phyloP scores from a whole-genome alignment of 116 monocot species.

The Trichopus zeylanicus region DNA sequence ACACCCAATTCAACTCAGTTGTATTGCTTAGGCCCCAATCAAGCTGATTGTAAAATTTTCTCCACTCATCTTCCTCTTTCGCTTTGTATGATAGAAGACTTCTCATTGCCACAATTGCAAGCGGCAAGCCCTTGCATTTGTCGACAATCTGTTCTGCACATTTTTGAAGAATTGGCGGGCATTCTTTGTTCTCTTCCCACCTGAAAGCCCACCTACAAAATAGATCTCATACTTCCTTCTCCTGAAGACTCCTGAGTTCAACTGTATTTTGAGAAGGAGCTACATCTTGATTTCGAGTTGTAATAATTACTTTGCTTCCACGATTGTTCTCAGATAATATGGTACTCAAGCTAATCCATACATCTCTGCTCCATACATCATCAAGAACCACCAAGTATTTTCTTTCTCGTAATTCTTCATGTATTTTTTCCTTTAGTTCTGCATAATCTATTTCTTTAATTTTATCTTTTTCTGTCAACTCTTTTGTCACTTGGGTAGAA shows the following conservation, averaged over 20 bases:
- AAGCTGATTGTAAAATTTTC: background rate
- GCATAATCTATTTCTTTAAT: background rate
- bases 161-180: background rate
- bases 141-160: background rate
- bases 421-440: background rate
- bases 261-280: background rate
- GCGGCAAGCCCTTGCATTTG: constrained; percentile 12
- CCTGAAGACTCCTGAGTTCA: background rate
- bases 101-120: constrained; percentile 5
- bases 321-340: constrained; percentile 1
- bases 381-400: constrained; percentile 21
- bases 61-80: background rate
- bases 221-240: background rate
- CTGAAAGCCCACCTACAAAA: constrained; percentile 3
- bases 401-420: background rate
- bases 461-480: background rate
- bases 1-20: background rate
- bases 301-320: constrained; percentile 7
- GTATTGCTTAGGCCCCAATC: background rate
- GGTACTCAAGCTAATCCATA: background rate
- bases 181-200: background rate
- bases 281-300: constrained; percentile 4
- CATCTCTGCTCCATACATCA: constrained; percentile 4
- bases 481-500: too few relatives aligned
- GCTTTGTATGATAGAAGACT: constrained; percentile 2